These are phyloP conservation scores for Linnemannia elongata DNA, from an alignment of 192 early-diverging fungal species.

Conservation along the genomic window DNA sequence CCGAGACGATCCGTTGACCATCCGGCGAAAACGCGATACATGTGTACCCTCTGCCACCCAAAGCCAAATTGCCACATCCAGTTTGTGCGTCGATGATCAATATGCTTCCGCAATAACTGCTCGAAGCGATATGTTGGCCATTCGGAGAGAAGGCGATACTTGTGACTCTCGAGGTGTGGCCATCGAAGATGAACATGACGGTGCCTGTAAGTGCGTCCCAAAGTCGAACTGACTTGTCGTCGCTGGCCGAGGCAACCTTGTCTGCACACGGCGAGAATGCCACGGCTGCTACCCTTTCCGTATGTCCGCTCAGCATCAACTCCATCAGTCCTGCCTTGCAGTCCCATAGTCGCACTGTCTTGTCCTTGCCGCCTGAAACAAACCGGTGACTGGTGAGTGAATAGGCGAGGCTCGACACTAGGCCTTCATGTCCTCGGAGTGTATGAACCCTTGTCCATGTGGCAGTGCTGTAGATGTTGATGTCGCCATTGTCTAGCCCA, in stretches of 20 bases:
- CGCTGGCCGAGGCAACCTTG: not conserved
- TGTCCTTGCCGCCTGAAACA: not conserved
- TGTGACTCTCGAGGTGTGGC: not conserved
- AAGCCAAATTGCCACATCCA: not conserved
- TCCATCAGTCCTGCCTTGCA: no score
- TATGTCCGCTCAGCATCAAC: no score
- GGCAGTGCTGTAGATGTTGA: not conserved
- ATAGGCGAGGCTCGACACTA: not conserved
- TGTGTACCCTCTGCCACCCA: no score
- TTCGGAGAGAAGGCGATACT: not conserved
- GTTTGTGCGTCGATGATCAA: not conserved
- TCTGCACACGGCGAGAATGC: not conserved
- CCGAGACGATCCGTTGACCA: conserved; percentile 7
- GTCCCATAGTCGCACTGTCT: not conserved
- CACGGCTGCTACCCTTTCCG: not conserved
- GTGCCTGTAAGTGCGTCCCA: no score
- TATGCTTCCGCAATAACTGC: not conserved
- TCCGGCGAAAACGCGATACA: no score
- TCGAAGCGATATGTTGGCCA: not conserved
- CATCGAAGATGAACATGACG: no score
- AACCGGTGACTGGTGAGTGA: not conserved
- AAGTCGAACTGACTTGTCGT: not conserved
- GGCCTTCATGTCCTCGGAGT: not conserved
- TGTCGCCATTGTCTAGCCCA: not conserved
- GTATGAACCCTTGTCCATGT: not conserved